Base-by-base conservation (phyloP, 805 yeast genomes). In the Candida boleticola region DNA sequence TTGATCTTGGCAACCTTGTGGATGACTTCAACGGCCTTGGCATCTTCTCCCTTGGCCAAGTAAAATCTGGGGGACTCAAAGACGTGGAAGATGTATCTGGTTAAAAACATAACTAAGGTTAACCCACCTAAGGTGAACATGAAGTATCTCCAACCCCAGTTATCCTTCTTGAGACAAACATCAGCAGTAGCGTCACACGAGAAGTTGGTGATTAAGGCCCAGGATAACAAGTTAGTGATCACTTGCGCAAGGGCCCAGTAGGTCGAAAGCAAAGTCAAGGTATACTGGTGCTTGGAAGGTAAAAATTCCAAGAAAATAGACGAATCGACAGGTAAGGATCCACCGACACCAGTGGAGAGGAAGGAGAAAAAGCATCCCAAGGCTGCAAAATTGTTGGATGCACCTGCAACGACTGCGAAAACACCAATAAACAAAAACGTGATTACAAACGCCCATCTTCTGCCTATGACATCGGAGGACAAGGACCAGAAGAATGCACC, bases 191-290 rank as follows among this genome's bases (percentile, higher is more conserved):
- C 49, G 22, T 39, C 40, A 53, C 85, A 79, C 3, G 79, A 72
- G 45, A 64, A 64, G 44, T 73, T 68, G 11, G 80, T 72, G 37
- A 80, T 60, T 41, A 76, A 73, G 0, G 78, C 83, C 80, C 82
- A 80, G 3, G 81, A 73, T 30, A 78, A 51, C 16, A 78, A 58
- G 25, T 66, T 66, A 9, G 80, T 72, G 33, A 79, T 62, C 2
- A 80, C 69, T 54, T 80, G 84, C 25, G 84, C 85, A 29, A 80
- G 63, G 35, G 83, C 81, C 85, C 85, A 80, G 77, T 74, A 80
- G 25, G 68, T 61, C 17, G 82, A 77, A 66, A 66, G 53, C 3
- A 54, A 53, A 1, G 68, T 61, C 22, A 60, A 53, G 19, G 61
- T 39, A 57, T 59, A 62, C 37, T 59, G 56, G 37, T 57, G 45